A percentile compares a stretch with the other conserved stretches of the same genome.
These are phyloP conservation scores for Xylaria longipes DNA, from an alignment of 495 filamentous ascomycete genomes.

Conservation along the genomic window DNA sequence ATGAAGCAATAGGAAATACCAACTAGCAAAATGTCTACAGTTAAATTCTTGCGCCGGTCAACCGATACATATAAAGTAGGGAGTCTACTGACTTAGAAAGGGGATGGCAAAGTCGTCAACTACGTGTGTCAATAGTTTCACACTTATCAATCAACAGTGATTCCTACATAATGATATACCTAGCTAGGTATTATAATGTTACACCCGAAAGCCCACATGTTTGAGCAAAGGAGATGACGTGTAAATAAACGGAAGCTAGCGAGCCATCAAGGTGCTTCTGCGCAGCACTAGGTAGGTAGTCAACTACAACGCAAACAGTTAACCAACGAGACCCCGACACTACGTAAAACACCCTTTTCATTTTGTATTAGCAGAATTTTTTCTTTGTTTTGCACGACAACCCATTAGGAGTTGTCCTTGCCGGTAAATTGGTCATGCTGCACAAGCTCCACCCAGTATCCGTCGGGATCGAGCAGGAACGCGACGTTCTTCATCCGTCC, in stretches of 20 bases:
- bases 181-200: not conserved
- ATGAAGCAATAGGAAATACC: too few relatives aligned
- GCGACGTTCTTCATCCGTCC: conserved; percentile 95
- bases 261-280: not conserved
- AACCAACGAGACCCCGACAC: not conserved
- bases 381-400: not conserved
- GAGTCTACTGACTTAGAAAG: not conserved
- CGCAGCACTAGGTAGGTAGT: not conserved
- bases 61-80: too few relatives aligned
- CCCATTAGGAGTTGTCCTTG: conserved; percentile 56
- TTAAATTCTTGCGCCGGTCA: too few relatives aligned
- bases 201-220: not conserved
- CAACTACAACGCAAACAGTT: not conserved
- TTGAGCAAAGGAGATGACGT: not conserved
- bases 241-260: not conserved
- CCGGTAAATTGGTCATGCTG: conserved; percentile 70
- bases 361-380: not conserved
- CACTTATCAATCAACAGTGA: not conserved
- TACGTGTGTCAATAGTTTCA: not conserved
- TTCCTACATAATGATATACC: not conserved
- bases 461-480: conserved; percentile 90
- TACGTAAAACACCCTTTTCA: not conserved
- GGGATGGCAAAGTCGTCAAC: not conserved
- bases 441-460: conserved; percentile 90
- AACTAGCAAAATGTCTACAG: too few relatives aligned